Base-by-base conservation (phyloP, 2,329 filamentous ascomycete species). In the Metarhizium album region DNA sequence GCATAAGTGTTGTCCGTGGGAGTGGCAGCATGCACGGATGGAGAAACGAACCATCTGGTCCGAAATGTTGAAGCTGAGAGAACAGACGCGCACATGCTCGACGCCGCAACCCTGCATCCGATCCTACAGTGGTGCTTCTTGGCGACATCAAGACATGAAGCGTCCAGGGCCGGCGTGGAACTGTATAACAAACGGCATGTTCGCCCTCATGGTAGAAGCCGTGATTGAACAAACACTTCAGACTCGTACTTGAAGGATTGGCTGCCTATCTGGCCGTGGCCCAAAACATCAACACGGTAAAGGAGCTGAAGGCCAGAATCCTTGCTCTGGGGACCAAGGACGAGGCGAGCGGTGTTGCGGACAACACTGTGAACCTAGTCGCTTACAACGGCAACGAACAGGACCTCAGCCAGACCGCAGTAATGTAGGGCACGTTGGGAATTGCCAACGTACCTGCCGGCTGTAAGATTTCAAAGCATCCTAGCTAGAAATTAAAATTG, bases 221-320 rank as follows among this genome's bases (percentile, higher is more conserved):
- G 33, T 16, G 1, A 5, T 13, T 29, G 27, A 29, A 29, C 7
- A 35, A 16, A 16, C 7, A 35, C 8, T 29, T n/a, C n/a, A n/a
- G n/a, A n/a, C n/a, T n/a, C n/a, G n/a, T n/a, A n/a, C n/a, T 84
- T 49, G 70, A 77, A 23, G 82, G 82, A 13, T 62, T 84, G n/a
- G 56, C 74, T 11, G 70, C 77, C n/a, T 83, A 83, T 60, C 62
- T 83, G 29, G 60, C 75, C 53, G 66, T 61, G 9, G 62, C 74
- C 1, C 70, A 77, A 59, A 59, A 61, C 22, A 52, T 53, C 33
- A 56, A 55, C 7, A 68, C 66, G n/a, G 73, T 77, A 1, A 62
- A 66, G 48, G 67, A 64, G 31, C 67, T 79, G 37, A 67, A 64
- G 31, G 38, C 59, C 27, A 64, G 69, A 42, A 69, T 79, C 51